phyloP scores from a whole-genome alignment of 179 eudicot genomes.

The Patellifolia procumbens region DNA sequence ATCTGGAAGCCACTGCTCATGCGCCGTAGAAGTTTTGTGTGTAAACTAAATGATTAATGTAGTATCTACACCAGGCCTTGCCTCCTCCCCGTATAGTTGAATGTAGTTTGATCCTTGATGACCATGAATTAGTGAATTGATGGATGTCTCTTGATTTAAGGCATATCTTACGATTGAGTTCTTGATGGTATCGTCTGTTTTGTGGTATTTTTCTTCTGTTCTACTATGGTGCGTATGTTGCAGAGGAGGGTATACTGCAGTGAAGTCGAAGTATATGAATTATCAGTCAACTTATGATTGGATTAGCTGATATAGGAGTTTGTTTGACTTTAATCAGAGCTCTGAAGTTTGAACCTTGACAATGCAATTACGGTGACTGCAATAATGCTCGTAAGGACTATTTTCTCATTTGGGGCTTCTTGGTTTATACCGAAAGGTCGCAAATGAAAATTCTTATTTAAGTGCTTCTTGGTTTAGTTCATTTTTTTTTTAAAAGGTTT shows the following conservation, averaged over 20 bases:
- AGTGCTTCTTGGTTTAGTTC: too few species aligned
- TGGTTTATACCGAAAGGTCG: too few species aligned
- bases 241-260: neutral
- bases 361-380: too few species aligned
- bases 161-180: neutral
- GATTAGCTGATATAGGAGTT: too few species aligned
- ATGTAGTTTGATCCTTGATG: neutral
- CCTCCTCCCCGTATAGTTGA: neutral
- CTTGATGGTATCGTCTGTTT: neutral
- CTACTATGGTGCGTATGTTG: neutral
- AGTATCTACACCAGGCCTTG: neutral
- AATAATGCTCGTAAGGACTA: too few species aligned
- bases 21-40: neutral
- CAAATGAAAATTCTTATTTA: too few species aligned
- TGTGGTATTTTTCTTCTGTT: neutral
- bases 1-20: neutral
- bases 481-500: too few species aligned
- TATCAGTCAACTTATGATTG: too few species aligned
- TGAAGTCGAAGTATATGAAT: neutral
- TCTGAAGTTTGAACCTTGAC: too few species aligned
- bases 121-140: slow-evolving; percentile 5
- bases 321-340: too few species aligned
- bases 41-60: neutral
- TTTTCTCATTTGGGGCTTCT: too few species aligned
- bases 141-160: neutral